phyloP scores from a whole-genome alignment of 345 rosid species.

The Hibiscus trionum region DNA sequence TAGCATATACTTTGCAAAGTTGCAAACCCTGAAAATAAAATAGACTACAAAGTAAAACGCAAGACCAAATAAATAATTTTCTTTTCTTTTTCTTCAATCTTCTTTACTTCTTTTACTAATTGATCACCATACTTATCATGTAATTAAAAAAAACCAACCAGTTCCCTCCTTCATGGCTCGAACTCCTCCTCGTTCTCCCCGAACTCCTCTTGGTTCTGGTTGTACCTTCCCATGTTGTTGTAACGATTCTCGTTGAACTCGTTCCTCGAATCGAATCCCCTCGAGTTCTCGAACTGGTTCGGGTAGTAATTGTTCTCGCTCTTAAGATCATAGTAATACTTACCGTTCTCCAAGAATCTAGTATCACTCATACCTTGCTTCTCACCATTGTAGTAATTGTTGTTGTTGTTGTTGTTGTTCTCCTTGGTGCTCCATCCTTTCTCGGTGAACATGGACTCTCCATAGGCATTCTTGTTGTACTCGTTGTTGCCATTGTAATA shows the following conservation, averaged over 20 bases:
- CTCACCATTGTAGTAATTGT: slow-evolving; percentile 18
- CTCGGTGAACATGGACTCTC: slow-evolving; percentile 17
- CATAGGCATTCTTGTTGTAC: slow-evolving; percentile 16
- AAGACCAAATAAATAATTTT: not conserved
- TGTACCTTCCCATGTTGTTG: slow-evolving; percentile 10
- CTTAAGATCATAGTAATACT: slow-evolving; percentile 17
- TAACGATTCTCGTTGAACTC: slow-evolving; percentile 26
- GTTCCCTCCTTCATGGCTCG: slow-evolving; percentile 10
- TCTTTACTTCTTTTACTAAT: not conserved
- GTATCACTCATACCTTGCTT: slow-evolving; percentile 45
- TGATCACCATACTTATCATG: not conserved
- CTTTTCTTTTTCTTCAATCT: not conserved
- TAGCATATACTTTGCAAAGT: not conserved
- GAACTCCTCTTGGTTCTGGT: slow-evolving; percentile 14
- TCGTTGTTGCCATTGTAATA: slow-evolving; percentile 10
- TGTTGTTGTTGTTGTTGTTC: slow-evolving; percentile 20
- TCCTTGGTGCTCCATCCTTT: slow-evolving; percentile 15
- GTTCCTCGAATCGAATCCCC: slow-evolving; percentile 9
- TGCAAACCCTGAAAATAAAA: not conserved
- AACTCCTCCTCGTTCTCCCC: slow-evolving; percentile 9
- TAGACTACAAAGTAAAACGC: not conserved
- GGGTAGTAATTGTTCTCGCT: slow-evolving; percentile 2
- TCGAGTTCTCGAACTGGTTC: slow-evolving; percentile 14
- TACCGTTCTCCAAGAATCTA: slow-evolving; percentile 37
- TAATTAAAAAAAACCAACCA: not conserved